These are phyloP conservation scores for Nevesoporus exiguus DNA, from an alignment of 768 basidiomycete species.

Conservation along the genomic window DNA sequence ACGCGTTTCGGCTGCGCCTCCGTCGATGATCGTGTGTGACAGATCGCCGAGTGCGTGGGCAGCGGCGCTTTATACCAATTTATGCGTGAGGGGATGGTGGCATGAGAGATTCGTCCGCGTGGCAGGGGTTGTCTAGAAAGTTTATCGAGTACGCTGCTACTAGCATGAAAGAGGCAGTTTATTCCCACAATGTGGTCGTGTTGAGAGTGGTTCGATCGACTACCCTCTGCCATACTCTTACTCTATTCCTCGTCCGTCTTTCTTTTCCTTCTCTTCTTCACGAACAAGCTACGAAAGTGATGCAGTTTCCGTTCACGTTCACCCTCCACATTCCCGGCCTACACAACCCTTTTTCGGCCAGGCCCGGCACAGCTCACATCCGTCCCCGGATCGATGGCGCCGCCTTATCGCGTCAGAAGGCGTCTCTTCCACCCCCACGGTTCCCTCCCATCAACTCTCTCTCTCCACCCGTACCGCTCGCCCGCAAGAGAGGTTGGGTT, in stretches of 20 bases:
- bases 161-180: neutral
- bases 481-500: constrained; percentile 71
- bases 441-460: constrained; percentile 15
- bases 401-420: constrained; percentile 20
- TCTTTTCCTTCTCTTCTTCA: constrained; percentile 9
- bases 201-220: neutral
- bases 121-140: no score
- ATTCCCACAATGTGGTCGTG: constrained; percentile 6
- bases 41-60: no score
- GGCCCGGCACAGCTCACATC: constrained; percentile 14
- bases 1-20: constrained; percentile 74
- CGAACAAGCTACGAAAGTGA: constrained; percentile 30
- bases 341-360: constrained; percentile 57
- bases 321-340: constrained; percentile 61
- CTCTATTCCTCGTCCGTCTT: neutral
- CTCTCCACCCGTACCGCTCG: constrained; percentile 39
- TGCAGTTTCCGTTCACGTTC: constrained; percentile 74
- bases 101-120: no score
- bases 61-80: no score
- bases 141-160: no score
- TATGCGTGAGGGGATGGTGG: no score
- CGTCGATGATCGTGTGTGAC: constrained; percentile 41
- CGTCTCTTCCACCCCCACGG: constrained; percentile 16
- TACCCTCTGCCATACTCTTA: neutral
- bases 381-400: constrained; percentile 28